Percentiles rank a stretch among this genome's conserved stretches.
Conservation (phyloP, 495 filamentous ascomycete species). For the Trichocladium antarcticum region DNA sequence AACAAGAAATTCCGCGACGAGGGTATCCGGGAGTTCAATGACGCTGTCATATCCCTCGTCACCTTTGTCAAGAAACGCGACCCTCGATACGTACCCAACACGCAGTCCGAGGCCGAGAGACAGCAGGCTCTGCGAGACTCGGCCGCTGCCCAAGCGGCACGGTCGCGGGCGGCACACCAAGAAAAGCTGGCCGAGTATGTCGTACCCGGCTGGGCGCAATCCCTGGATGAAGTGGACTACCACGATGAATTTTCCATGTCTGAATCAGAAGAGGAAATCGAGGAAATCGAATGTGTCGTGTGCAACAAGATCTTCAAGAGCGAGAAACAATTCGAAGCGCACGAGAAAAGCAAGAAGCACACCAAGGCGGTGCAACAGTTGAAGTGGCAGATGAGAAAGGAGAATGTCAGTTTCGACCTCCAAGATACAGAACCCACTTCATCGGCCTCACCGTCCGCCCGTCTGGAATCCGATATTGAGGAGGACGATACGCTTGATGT, state of each 20-base stretch:
- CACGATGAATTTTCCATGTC: constrained; percentile 34
- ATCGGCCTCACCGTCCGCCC: constrained; percentile 34
- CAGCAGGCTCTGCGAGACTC: constrained; percentile 70
- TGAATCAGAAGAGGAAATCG: constrained; percentile 48
- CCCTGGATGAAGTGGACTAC: constrained; percentile 34
- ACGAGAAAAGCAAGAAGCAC: constrained; percentile 96
- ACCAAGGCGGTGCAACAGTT: constrained; percentile 71
- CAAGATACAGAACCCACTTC: constrained; percentile 23
- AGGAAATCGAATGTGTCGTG: constrained; percentile 76
- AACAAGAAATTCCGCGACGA: constrained; percentile 79
- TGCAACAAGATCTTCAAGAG: constrained; percentile 92
- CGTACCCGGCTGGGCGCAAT: constrained; percentile 68
- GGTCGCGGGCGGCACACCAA: constrained; percentile 68
- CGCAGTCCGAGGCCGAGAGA: constrained; percentile 65
- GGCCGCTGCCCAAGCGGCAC: constrained; percentile 71
- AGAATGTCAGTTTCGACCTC: constrained; percentile 53
- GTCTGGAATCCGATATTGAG: constrained; percentile 2
- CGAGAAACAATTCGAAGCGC: constrained; percentile 80
- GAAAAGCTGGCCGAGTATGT: constrained; percentile 54
- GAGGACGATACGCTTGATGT: neutral
- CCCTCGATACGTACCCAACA: constrained; percentile 59
- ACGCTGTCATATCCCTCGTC: constrained; percentile 76
- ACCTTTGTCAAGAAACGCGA: constrained; percentile 89
- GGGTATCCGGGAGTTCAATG: constrained; percentile 79
- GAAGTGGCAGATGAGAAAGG: constrained; percentile 67